A percentile compares a stretch with the other conserved stretches of the same genome.
Conservation (phyloP, 2,329 filamentous ascomycete genomes). For the Eutypa lata region DNA sequence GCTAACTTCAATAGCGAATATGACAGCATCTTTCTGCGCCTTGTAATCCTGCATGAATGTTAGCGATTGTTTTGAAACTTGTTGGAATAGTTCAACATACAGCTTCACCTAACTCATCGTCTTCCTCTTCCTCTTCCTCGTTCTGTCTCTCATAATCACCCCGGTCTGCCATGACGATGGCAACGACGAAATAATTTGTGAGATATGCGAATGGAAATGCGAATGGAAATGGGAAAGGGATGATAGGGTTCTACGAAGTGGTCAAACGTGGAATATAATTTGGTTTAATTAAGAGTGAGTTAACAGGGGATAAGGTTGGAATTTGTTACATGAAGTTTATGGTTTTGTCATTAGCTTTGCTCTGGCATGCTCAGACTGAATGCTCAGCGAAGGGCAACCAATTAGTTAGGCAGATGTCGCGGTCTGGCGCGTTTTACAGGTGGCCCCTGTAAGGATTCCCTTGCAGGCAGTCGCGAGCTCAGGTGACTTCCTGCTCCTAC, state of each 20-base stretch:
- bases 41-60: slow-evolving; percentile 68
- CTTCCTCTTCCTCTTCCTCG: slow-evolving; percentile 65
- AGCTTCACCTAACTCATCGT: slow-evolving; percentile 64
- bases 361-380: not conserved
- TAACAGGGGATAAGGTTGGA: no score
- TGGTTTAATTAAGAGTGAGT: not conserved
- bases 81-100: slow-evolving; percentile 34
- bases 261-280: not conserved
- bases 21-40: slow-evolving; percentile 92
- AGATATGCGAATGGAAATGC: not conserved
- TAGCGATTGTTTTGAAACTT: not conserved
- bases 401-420: slow-evolving; percentile 23
- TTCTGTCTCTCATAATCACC: slow-evolving; percentile 50
- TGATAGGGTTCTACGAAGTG: not conserved
- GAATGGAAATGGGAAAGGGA: no score
- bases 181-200: not conserved
- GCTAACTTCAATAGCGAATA: slow-evolving; percentile 93
- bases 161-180: slow-evolving; percentile 25
- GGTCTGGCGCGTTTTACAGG: slow-evolving; percentile 15
- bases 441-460: not conserved
- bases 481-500: slow-evolving; percentile 21
- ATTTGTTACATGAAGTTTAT: no score
- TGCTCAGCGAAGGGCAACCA: not conserved
- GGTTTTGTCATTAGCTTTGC: no score
- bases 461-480: slow-evolving; percentile 18